Percentiles rank a stretch among this genome's conserved stretches.
Evolutionary conservation across 257 asterid genomes (phyloP).

Genomic region (Ophiorrhiza pumila): DNA sequence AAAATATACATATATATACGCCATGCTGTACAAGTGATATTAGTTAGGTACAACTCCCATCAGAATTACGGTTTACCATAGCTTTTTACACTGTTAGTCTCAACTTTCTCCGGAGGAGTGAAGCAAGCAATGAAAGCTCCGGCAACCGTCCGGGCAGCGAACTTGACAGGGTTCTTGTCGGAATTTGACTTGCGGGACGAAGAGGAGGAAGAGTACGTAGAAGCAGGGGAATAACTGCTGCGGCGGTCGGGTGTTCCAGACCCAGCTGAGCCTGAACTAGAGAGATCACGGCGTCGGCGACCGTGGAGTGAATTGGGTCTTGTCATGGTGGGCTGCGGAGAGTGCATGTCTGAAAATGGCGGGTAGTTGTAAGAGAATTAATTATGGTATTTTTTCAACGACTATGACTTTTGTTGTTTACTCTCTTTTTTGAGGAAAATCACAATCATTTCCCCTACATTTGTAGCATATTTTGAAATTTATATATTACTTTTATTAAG

Average conservation of each 20-base stretch:
- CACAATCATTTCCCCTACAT: background rate
- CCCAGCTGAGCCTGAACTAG: slow-evolving; percentile 31
- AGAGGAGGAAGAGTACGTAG: slow-evolving; percentile 42
- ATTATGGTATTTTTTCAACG: slow-evolving; percentile 25
- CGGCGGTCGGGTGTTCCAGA: slow-evolving; percentile 31
- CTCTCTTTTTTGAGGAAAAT: background rate
- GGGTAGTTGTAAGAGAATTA: slow-evolving; percentile 35
- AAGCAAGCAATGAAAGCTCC: slow-evolving; percentile 60
- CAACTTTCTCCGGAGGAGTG: slow-evolving; percentile 48
- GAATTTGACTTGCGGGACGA: slow-evolving; percentile 41
- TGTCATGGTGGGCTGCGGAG: slow-evolving; percentile 33
- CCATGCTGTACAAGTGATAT: background rate
- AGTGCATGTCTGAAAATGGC: slow-evolving; percentile 39
- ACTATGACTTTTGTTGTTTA: slow-evolving; percentile 34
- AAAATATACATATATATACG: too few relatives aligned
- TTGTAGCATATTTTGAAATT: background rate
- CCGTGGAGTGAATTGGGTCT: slow-evolving; percentile 31
- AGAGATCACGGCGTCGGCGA: slow-evolving; percentile 34
- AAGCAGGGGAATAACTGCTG: slow-evolving; percentile 29
- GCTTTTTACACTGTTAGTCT: slow-evolving; percentile 26
- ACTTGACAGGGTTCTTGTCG: slow-evolving; percentile 28
- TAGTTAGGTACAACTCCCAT: background rate
- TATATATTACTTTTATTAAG: too few relatives aligned
- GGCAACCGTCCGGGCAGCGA: slow-evolving; percentile 50
- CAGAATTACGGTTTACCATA: slow-evolving; percentile 11